Conservation (phyloP, 441 rosid species). For the Gossypium laxum region DNA sequence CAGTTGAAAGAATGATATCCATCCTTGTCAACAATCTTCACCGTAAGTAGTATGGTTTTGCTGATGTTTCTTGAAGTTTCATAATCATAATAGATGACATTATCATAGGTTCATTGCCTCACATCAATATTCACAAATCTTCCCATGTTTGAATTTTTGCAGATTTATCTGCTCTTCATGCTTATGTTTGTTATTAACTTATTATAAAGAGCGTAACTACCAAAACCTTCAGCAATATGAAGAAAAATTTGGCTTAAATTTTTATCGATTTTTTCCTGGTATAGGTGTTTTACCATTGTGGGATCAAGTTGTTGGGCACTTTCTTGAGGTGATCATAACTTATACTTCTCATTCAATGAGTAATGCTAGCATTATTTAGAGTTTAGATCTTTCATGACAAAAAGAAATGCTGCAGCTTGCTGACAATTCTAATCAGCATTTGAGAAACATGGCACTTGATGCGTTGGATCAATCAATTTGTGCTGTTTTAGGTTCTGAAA, state of each 20-base stretch:
- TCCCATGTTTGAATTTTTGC: not conserved
- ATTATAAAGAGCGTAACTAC: not conserved
- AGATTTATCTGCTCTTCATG: not conserved
- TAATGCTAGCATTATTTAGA: constrained; percentile 17
- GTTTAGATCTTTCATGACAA: constrained; percentile 26
- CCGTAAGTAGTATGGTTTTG: constrained; percentile 48
- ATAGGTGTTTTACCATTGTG: constrained; percentile 90
- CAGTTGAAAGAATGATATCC: constrained; percentile 93
- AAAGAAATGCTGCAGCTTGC: constrained; percentile 68
- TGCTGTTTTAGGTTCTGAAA: constrained; percentile 85
- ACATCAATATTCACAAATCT: not conserved
- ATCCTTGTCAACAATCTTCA: constrained; percentile 92
- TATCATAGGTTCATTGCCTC: not conserved
- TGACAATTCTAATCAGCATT: constrained; percentile 64
- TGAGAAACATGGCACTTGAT: constrained; percentile 82
- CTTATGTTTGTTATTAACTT: not conserved
- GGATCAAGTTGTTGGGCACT: constrained; percentile 89
- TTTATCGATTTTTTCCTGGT: not conserved
- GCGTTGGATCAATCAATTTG: constrained; percentile 88
- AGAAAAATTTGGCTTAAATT: not conserved
- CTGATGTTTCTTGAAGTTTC: constrained; percentile 12
- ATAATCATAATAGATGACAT: not conserved
- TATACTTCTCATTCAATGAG: constrained; percentile 19
- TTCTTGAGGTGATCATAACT: constrained; percentile 59
- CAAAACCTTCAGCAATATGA: not conserved